Base-by-base conservation (phyloP, 1,139 yeast species). In the Hansenula lynferdii region DNA sequence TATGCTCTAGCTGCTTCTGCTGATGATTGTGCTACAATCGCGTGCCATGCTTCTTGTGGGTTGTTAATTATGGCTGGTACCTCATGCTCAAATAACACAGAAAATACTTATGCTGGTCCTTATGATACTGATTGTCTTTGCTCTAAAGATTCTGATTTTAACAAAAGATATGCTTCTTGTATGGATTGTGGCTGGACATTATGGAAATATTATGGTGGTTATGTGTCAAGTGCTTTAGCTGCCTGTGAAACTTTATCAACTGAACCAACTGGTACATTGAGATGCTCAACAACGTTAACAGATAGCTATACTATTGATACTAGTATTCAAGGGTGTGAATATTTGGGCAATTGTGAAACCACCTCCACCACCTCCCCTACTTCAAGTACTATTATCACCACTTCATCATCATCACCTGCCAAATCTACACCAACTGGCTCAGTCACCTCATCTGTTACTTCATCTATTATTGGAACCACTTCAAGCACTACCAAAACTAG, bases 131-230 rank as follows among this genome's bases (percentile, higher is more conserved):
- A 38, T 19, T 54, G 57, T 46, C 39, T 54, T 23, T 54, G 58
- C 49, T 31, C 38, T 24, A 10, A 39, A 2, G 51, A 28, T 28
- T 34, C 49, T 25, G 12, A 19, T 2, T 53, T 53, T 49, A 23
- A 43, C 25, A 31, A 43, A 9, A 39, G 36, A 22, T 51, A 48
- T 38, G 44, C 48, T 23, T 42, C 37, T 9, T 53, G 58, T 44
- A 45, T 54, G 31, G 50, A 44, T 34, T 54, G 58, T 48, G 57
- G 57, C 33, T 53, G 54, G 53, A 50, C 56, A 40, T 41, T 52
- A 32, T 54, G 57, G 58, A 28, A 31, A 15, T 49, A 53, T 38
- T 54, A 54, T 35, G 53, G 55, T 18, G 24, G 34, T 6, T 53
- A 35, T 43, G 46, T 54, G 35, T 42, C 50, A 16, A 37, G 45